A percentile compares a stretch with the other conserved stretches of the same genome.
Conservation (phyloP, 2,329 filamentous ascomycete species). For the Colletotrichum gigasporum region DNA sequence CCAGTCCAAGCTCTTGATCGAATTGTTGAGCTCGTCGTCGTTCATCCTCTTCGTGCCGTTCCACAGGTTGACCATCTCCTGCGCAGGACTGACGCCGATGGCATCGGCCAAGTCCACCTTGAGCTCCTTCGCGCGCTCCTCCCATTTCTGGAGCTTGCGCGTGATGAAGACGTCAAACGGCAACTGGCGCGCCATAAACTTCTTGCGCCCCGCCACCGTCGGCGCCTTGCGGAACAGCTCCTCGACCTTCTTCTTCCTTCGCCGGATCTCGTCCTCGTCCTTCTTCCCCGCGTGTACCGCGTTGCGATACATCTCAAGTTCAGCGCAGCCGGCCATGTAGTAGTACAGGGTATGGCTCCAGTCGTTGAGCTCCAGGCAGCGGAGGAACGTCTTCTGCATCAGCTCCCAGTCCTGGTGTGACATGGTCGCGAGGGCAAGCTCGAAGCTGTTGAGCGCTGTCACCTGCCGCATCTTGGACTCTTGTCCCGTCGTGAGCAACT, state of each 20-base stretch:
- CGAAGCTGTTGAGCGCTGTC: constrained; percentile 85
- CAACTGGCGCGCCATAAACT: constrained; percentile 87
- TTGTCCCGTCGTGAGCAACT: constrained; percentile 67
- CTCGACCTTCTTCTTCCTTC: constrained; percentile 71
- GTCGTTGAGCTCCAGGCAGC: constrained; percentile 82
- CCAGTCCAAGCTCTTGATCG: constrained; percentile 72
- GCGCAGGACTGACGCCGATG: constrained; percentile 79
- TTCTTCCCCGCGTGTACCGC: constrained; percentile 48
- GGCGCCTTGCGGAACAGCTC: constrained; percentile 78
- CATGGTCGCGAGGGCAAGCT: constrained; percentile 81
- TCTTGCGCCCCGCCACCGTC: constrained; percentile 81
- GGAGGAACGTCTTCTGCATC: constrained; percentile 78
- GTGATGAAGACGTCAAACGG: constrained; percentile 89
- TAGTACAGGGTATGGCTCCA: constrained; percentile 93
- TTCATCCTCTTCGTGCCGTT: constrained; percentile 87
- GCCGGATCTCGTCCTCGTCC: constrained; percentile 55
- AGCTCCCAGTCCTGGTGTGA: constrained; percentile 80
- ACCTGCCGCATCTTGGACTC: constrained; percentile 87
- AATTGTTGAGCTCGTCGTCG: constrained; percentile 68
- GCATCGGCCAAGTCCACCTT: constrained; percentile 79
- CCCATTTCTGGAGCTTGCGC: constrained; percentile 90
- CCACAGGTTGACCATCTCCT: constrained; percentile 96
- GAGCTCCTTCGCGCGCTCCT: constrained; percentile 75
- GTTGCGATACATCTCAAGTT: constrained; percentile 83
- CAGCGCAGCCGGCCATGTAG: constrained; percentile 82